Conservation (phyloP, 2,329 filamentous ascomycete genomes). For the Talaromyces sp. region DNA sequence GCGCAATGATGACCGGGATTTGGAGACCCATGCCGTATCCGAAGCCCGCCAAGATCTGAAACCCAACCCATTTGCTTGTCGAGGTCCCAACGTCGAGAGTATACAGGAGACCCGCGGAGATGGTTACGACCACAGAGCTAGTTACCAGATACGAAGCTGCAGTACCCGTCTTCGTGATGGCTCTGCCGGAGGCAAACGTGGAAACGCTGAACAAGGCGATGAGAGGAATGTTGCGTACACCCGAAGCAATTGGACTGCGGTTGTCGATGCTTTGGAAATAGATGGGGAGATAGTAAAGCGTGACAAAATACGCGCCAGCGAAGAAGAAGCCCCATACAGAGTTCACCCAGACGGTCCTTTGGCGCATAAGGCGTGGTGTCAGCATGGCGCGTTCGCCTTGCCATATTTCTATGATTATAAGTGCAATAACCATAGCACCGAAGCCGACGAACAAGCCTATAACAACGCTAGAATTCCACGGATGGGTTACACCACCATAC, state of each 20-base stretch:
- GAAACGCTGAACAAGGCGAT: conserved; percentile 17
- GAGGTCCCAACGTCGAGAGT: conserved; percentile 23
- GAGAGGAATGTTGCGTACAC: conserved; percentile 38
- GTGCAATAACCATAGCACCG: conserved; percentile 16
- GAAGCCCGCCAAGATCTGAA: conserved; percentile 20
- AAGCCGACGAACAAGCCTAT: conserved; percentile 17
- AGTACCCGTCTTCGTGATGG: neutral
- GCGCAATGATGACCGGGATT: conserved; percentile 13
- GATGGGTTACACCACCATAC: conserved; percentile 20
- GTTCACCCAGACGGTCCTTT: conserved; percentile 30
- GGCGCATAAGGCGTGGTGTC: conserved; percentile 27
- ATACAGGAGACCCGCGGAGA: conserved; percentile 24
- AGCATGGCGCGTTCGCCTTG: conserved; percentile 27
- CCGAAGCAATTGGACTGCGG: conserved; percentile 27
- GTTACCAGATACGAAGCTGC: neutral
- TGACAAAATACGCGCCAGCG: conserved; percentile 27
- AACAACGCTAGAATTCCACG: conserved; percentile 18
- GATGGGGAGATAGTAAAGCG: conserved; percentile 25
- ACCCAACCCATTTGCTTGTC: conserved; percentile 20
- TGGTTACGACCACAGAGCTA: neutral
- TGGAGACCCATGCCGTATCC: conserved; percentile 18
- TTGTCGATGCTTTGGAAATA: conserved; percentile 13
- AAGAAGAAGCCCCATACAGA: conserved; percentile 31
- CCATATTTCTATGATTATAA: conserved; percentile 11
- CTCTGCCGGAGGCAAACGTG: neutral